These are phyloP conservation scores for Leishmania guyanensis DNA, from an alignment of 208 protist genomes.

Conservation along the genomic window DNA sequence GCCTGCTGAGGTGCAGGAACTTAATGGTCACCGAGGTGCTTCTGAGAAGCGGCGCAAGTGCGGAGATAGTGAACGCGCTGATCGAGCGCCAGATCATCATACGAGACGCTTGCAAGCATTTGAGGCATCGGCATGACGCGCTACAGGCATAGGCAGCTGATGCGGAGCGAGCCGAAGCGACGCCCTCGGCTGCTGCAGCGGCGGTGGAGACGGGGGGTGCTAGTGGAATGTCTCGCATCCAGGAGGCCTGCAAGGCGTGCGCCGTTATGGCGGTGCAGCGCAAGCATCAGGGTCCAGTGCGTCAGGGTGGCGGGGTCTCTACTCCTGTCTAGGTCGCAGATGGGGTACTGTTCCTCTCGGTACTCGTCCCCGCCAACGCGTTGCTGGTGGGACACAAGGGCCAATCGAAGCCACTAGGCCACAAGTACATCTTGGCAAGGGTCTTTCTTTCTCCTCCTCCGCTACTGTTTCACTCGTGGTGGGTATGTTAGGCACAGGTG, in stretches of 20 bases:
- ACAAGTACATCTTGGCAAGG: not conserved
- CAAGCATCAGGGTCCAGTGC: constrained; percentile 9
- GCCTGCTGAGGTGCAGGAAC: constrained; percentile 12
- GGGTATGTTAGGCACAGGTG: not conserved
- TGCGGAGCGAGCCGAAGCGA: not conserved
- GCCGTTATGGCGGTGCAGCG: constrained; percentile 25
- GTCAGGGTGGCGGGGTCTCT: constrained; percentile 12
- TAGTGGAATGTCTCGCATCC: constrained; percentile 37
- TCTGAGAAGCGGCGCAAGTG: not conserved
- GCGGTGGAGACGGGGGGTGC: not conserved
- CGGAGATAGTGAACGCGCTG: constrained; percentile 12
- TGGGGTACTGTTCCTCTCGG: constrained; percentile 28
- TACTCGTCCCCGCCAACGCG: not conserved
- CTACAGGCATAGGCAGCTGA: not conserved
- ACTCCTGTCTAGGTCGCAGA: constrained; percentile 23
- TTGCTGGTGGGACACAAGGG: not conserved
- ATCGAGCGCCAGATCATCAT: not conserved
- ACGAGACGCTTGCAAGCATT: not conserved
- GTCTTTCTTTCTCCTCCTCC: not conserved
- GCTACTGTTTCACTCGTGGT: not conserved
- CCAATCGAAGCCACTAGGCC: not conserved
- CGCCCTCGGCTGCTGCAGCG: constrained; percentile 3
- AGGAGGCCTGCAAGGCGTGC: constrained; percentile 53
- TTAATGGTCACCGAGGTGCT: constrained; percentile 15
- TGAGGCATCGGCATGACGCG: not conserved